Evolutionary conservation across 257 asterid genomes (phyloP), one percentile per base, ranked within the genome.

Genomic region (Ilex aquifolium): DNA sequence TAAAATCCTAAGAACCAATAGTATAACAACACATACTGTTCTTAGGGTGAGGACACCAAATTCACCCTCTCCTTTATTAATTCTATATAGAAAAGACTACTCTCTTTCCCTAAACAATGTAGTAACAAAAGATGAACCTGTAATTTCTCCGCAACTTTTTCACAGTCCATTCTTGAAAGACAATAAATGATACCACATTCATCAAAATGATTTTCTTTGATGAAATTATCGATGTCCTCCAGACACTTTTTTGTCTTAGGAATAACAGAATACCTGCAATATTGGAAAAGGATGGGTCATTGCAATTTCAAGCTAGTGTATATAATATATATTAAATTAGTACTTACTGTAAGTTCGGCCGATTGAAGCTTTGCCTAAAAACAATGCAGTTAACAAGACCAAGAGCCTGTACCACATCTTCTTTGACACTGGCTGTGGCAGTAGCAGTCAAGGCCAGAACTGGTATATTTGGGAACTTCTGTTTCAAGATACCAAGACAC

Each of bases 331-430:
- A 63, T 53, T 59, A 46, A 72, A 32, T 58, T 52, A 30, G 68
- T 56, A 76, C 82, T 74, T 65, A 91, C 96, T 87, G 77, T 79
- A 88, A 77, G 82, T 91, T 91, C 44, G 95, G 91, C 29, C 98
- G 98, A 71, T 91, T 91, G 72, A 91, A 91, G 78, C 98, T 93
- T 77, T 93, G 97, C 64, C 95, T 86, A 67, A 93, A 93, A 67
- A 93, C 79, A 68, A 93, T 74, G 82, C 99, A 93, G 67, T 93
- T 90, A 63, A 80, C 87, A 53, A 93, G 90, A 76, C 96, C 99
- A 58, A 93, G 97, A 69, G 99, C 99, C 75, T 87, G 97, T 67
- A 93, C 99, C 62, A 90, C 99, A 81, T 93, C 99, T 83, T 93
- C 99, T 80, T 93, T 87, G 74, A 93, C 97, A 63, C 97, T 90